Base-by-base conservation (phyloP, 2,329 filamentous ascomycete species). In the Colletotrichum lini region DNA sequence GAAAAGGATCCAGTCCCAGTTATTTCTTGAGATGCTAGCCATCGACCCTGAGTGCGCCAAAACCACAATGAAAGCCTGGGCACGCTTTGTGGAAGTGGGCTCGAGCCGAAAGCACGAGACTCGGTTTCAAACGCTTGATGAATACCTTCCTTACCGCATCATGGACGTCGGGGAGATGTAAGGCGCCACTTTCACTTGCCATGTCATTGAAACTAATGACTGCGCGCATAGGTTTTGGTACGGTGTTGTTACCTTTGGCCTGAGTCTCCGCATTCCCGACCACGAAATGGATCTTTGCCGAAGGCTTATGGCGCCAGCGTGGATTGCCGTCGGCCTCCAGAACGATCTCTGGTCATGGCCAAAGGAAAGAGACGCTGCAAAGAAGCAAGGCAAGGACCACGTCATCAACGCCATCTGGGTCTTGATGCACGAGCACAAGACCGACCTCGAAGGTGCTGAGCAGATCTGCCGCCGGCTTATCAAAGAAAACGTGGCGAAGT, bases 281-380 rank as follows among this genome's bases (percentile, higher is more conserved):
- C 49, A 52, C 15, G 49, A 52, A 26, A 52, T 23, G 21, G 49
- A 26, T 21, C 10, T 52, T 26, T 52, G 49, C 49, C 21, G 49
- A 23, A 21, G 30, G n/a, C 16, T 52, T 15, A 52, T 52, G 49
- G 49, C 49, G 21, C 49, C 49, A 0, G 49, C 49, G 49, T 52
- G 49, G 49, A 52, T 52, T 52, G 49, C 49, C 23, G 49, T 52
- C 21, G 49, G 49, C 15, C 49, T 52, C n/a, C 49, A 52, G 49
- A 52, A 52, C 49, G 49, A 52, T 26, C 49, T 52, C n/a, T 52
- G 49, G 49, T 52, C 49, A 12, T 52, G 49, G 49, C 49, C 49
- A 3, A 52, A 52, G 16, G 49, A 52, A 12, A 26, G n/a, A 52
- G 49, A 52, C 12, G 49, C 49, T 26, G 49, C 49, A 15, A 7